Conservation (phyloP, 768 basidiomycete species). For the Boletus coccyginus region DNA sequence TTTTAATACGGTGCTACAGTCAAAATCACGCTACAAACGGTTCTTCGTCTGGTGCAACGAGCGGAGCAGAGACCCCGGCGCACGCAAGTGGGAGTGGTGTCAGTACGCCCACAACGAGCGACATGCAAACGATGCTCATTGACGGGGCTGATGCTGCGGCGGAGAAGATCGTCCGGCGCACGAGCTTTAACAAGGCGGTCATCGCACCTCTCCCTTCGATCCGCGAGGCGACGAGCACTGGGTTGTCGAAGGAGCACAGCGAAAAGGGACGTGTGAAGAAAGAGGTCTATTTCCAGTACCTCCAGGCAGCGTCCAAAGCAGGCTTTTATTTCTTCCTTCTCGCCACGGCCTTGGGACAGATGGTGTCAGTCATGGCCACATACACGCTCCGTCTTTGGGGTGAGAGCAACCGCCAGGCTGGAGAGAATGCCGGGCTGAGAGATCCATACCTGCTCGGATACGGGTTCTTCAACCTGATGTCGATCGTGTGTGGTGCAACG, state of each 20-base stretch:
- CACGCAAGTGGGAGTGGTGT: constrained; percentile 24
- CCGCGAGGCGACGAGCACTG: constrained; percentile 40
- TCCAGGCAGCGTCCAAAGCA: constrained; percentile 70
- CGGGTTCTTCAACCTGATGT: constrained; percentile 62
- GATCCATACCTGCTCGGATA: constrained; percentile 59
- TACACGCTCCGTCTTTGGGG: constrained; percentile 79
- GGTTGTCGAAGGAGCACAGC: constrained; percentile 63
- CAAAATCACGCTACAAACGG: constrained; percentile 45
- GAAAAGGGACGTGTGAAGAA: constrained; percentile 81
- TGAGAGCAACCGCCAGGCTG: constrained; percentile 65
- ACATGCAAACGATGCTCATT: constrained; percentile 18
- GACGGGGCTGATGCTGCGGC: constrained; percentile 34
- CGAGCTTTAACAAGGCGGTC: constrained; percentile 57
- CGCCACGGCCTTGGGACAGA: constrained; percentile 54
- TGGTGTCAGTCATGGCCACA: constrained; percentile 55
- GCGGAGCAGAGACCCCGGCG: constrained; percentile 49
- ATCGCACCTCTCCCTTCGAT: constrained; percentile 42
- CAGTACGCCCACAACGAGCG: constrained; percentile 19
- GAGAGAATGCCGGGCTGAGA: constrained; percentile 54
- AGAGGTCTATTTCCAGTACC: constrained; percentile 73
- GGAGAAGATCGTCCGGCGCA: constrained; percentile 57
- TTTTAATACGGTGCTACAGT: constrained; percentile 22
- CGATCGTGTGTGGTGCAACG: constrained; percentile 51
- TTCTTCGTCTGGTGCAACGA: constrained; percentile 40
- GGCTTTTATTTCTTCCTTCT: constrained; percentile 71